These are phyloP conservation scores for Trypanosoma conorhini DNA, from an alignment of 208 protist genomes.

Conservation along the genomic window DNA sequence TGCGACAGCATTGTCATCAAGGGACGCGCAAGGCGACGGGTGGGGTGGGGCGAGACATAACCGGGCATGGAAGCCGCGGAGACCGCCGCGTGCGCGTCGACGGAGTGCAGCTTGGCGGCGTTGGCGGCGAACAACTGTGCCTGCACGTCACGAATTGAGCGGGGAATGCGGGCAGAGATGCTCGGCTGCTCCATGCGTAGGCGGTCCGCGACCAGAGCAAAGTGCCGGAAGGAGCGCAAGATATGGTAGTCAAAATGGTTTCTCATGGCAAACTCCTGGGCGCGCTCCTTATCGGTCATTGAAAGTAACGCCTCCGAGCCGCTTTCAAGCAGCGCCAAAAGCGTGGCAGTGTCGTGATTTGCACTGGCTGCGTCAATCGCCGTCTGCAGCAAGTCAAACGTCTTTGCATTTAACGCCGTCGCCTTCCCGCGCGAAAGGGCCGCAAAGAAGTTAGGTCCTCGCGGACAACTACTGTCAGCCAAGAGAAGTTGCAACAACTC, in stretches of 20 bases:
- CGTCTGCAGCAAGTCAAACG: slow-evolving; percentile 38
- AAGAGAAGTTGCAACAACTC: slow-evolving; percentile 28
- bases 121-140: slow-evolving; percentile 22
- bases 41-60: background rate
- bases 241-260: slow-evolving; percentile 43
- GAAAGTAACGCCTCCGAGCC: slow-evolving; percentile 65
- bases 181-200: slow-evolving; percentile 24
- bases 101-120: slow-evolving; percentile 12
- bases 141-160: slow-evolving; percentile 23
- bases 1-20: slow-evolving; percentile 63
- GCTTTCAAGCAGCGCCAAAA: slow-evolving; percentile 64
- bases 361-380: slow-evolving; percentile 37
- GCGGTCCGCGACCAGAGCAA: slow-evolving; percentile 40
- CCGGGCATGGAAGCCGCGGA: slow-evolving; percentile 7
- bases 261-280: slow-evolving; percentile 36
- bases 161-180: slow-evolving; percentile 12
- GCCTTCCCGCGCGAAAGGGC: slow-evolving; percentile 57
- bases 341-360: slow-evolving; percentile 17
- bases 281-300: slow-evolving; percentile 41
- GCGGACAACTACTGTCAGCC: slow-evolving; percentile 21
- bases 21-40: slow-evolving; percentile 23
- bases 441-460: slow-evolving; percentile 80
- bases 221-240: slow-evolving; percentile 43
- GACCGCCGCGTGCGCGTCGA: slow-evolving; percentile 4
- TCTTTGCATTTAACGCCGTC: slow-evolving; percentile 33